These are phyloP conservation scores for Clarireedia hainanense DNA, from an alignment of 2,329 filamentous ascomycete genomes.

Conservation along the genomic window DNA sequence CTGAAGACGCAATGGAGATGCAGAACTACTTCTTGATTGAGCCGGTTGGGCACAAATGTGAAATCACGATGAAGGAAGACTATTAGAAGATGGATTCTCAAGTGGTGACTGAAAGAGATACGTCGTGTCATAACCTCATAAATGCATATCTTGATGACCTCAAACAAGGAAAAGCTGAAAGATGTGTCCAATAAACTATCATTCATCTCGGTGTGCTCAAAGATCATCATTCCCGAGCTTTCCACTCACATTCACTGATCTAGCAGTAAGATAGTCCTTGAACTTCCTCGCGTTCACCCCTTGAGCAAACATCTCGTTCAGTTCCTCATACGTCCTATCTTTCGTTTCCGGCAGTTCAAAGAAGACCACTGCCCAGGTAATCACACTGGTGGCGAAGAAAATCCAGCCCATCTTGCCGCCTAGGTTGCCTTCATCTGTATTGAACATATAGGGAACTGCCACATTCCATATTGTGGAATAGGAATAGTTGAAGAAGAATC, in stretches of 20 bases:
- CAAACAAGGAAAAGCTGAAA: too few species aligned
- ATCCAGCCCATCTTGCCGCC: not conserved
- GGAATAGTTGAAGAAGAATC: not conserved
- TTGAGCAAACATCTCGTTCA: not conserved
- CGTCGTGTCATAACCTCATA: too few species aligned
- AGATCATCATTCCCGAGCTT: not conserved
- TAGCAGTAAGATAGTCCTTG: not conserved
- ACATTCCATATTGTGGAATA: not conserved
- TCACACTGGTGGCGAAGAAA: not conserved
- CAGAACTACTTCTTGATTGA: not conserved
- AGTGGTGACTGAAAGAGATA: not conserved
- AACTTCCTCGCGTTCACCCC: not conserved
- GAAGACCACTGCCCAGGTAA: not conserved
- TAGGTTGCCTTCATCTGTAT: not conserved
- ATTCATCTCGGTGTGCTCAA: not conserved
- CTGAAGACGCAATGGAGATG: not conserved
- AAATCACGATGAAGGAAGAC: not conserved
- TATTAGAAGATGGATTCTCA: not conserved
- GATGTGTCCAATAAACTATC: too few species aligned
- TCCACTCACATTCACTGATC: not conserved
- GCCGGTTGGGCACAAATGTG: not conserved
- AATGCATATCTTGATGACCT: too few species aligned
- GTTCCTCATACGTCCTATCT: not conserved
- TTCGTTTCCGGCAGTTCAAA: not conserved
- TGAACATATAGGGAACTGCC: slow-evolving; percentile 2